Base-by-base conservation (phyloP, 2,329 filamentous ascomycete genomes). In the Neopestalotiopsis sp. region DNA sequence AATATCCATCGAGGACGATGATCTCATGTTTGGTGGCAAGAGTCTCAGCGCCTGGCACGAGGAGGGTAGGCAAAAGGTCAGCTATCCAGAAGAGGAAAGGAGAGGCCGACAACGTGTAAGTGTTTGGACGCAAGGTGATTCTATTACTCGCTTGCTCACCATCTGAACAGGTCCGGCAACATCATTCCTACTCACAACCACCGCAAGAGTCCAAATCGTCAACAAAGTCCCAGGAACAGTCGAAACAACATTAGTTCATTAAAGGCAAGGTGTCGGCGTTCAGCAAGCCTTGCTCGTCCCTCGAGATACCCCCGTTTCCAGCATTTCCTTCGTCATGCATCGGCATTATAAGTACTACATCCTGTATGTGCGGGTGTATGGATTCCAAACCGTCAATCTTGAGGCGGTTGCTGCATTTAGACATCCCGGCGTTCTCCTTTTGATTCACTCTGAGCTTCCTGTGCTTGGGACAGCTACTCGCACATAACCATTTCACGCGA, bases 21-120 rank as follows among this genome's bases (percentile, higher is more conserved):
- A 90, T 71, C 81, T 90, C 49, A 89, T 84, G 76, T 90, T 89
- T 73, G 86, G 87, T 68, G 88, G 88, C 73, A 90, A 89, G 83
- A 82, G 86, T 52, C 77, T 90, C 57, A 87, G 86, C 76, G 80
- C 84, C 17, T 89, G 87, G 87, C 88, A 90, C 76, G 88, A 90
- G 78, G 88, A 90, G 79, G 86, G 88, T 71, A 82, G 85, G 57
- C 79, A 82, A 64, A 79, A 82, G 20, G 76, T 83, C 65, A 84
- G 81, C 78, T 78, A 78, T 62, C 79, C 81, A 32, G 83, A 81
- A 58, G 81, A 83, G 72, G 76, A 80, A 72, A 79, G 78, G 40
- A 77, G 81, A 42, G 82, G 82, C 4, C 80, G 83, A 1, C 79
- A 81, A 71, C 75, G 82, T 67, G 80, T 80, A 71, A 71, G 77